Conservation (phyloP, 2,329 filamentous ascomycete genomes). For the Diplodia sapinea region DNA sequence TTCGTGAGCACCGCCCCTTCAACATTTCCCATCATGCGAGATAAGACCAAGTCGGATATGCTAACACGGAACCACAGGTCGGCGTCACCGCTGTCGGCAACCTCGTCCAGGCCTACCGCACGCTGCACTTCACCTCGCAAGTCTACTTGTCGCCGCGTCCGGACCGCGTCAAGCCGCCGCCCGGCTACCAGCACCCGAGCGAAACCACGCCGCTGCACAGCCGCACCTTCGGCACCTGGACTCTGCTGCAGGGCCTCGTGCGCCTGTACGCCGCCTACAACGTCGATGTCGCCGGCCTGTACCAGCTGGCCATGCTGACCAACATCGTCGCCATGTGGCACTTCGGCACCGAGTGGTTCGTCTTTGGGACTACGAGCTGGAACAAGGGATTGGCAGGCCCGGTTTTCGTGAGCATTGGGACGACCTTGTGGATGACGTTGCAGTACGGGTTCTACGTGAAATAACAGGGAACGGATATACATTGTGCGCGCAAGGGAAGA, state of each 20-base stretch:
- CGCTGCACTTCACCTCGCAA: slow-evolving; percentile 80
- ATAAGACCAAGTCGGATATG: neutral
- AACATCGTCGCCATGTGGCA: slow-evolving; percentile 79
- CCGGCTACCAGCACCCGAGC: slow-evolving; percentile 44
- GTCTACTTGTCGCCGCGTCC: slow-evolving; percentile 73
- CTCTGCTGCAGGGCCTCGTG: slow-evolving; percentile 75
- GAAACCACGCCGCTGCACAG: slow-evolving; percentile 75
- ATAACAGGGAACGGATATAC: slow-evolving; percentile 31
- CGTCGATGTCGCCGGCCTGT: slow-evolving; percentile 72
- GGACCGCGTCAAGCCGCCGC: slow-evolving; percentile 52
- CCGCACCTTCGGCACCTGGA: slow-evolving; percentile 88
- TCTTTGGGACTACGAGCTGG: slow-evolving; percentile 77
- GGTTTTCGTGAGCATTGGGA: slow-evolving; percentile 61
- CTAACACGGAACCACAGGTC: slow-evolving; percentile 61
- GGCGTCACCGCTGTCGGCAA: slow-evolving; percentile 84
- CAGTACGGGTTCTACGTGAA: slow-evolving; percentile 75
- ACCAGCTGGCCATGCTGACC: slow-evolving; percentile 81
- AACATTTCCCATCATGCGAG: too few species aligned
- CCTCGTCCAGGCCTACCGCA: slow-evolving; percentile 80
- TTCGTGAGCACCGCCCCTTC: slow-evolving; percentile 54
- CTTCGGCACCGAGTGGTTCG: slow-evolving; percentile 79
- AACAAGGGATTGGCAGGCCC: slow-evolving; percentile 64
- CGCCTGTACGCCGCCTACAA: slow-evolving; percentile 85
- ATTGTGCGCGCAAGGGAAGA: too few species aligned
- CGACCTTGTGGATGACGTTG: slow-evolving; percentile 65